Evolutionary conservation across 1,284 basidiomycete species (phyloP).

Genomic region (Stereum hirsutum): DNA sequence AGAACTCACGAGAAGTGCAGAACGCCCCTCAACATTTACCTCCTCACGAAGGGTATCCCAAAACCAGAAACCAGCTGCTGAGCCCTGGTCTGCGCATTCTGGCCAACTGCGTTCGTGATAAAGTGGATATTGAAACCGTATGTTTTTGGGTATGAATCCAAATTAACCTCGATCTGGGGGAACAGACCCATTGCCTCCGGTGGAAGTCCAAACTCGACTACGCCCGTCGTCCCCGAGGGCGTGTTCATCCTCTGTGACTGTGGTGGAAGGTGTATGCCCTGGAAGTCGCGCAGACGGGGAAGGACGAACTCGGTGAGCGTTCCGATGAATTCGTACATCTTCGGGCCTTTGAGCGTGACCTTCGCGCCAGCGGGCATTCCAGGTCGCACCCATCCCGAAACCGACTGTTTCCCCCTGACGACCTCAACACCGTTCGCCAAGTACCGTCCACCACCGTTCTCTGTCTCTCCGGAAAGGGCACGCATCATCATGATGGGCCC

Average conservation of each 20-base stretch:
- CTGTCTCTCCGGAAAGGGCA: constrained; percentile 80
- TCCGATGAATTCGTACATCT: constrained; percentile 92
- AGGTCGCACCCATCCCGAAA: constrained; percentile 82
- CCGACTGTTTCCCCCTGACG: constrained; percentile 68
- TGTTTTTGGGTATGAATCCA: constrained; percentile 76
- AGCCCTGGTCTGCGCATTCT: constrained; percentile 81
- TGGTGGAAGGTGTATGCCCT: constrained; percentile 70
- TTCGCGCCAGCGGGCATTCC: constrained; percentile 83
- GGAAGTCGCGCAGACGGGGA: constrained; percentile 87
- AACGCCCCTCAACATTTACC: constrained; percentile 15
- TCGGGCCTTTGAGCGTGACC: constrained; percentile 82
- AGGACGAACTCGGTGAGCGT: constrained; percentile 90
- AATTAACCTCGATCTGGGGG: constrained; percentile 90
- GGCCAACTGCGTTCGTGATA: constrained; percentile 76
- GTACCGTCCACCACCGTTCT: constrained; percentile 58
- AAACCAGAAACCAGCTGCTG: constrained; percentile 82
- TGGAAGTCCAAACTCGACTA: constrained; percentile 84
- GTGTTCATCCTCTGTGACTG: constrained; percentile 51
- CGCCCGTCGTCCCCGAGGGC: constrained; percentile 76
- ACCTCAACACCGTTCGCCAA: constrained; percentile 75
- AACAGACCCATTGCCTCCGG: constrained; percentile 85
- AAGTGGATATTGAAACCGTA: constrained; percentile 92
- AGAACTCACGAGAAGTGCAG: background rate
- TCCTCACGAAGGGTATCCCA: constrained; percentile 71
- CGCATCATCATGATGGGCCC: constrained; percentile 82